Base-by-base conservation (phyloP, 331 rosid species). In the Acacia pycnantha region DNA sequence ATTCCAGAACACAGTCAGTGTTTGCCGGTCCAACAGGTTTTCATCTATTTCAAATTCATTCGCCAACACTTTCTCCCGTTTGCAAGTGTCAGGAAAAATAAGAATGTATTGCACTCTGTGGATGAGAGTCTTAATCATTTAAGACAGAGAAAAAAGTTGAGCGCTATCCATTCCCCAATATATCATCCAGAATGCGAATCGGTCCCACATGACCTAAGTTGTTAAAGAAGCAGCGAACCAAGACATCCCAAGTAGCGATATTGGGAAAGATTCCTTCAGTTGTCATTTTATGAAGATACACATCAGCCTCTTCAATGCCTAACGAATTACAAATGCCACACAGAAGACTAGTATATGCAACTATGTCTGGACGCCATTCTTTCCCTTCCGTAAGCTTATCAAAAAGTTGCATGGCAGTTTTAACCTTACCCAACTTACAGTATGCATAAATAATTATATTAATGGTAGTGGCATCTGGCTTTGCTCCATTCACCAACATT, bases 131-230 rank as follows among this genome's bases (percentile, higher is more conserved):
- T 29, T 22, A 59, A 44, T 35, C 31, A 40, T 40, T 51, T 35
- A 16, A 61, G 56, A 76, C 61, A 75, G 58, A 53, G 19, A 76
- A 50, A n/a, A 70, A 70, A 51, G 71, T 46, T 37, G 31, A 79
- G 46, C 15, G 31, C 78, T 77, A 85, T 80, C 82, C 66, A 31
- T 87, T 84, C 41, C 79, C 80, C 83, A 93, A 65, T 33, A 95
- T 87, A 77, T 90, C 88, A 76, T 91, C 97, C 77, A 93, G 76
- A 85, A 93, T 82, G 83, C 91, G 86, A 46, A 92, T 85, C 50
- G 98, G 95, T 83, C 95, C 90, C 74, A 90, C 81, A 84, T 95
- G 97, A 81, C 92, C 96, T 81, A 92, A 85, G 82, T 83, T 81
- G 94, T 85, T 82, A 79, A 95, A 93, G 77, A 92, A 88, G 81